Evolutionary conservation across 2,329 filamentous ascomycete genomes (phyloP), one percentile per base, ranked within the genome.

Genomic region (Incumbomyces delicatus): DNA sequence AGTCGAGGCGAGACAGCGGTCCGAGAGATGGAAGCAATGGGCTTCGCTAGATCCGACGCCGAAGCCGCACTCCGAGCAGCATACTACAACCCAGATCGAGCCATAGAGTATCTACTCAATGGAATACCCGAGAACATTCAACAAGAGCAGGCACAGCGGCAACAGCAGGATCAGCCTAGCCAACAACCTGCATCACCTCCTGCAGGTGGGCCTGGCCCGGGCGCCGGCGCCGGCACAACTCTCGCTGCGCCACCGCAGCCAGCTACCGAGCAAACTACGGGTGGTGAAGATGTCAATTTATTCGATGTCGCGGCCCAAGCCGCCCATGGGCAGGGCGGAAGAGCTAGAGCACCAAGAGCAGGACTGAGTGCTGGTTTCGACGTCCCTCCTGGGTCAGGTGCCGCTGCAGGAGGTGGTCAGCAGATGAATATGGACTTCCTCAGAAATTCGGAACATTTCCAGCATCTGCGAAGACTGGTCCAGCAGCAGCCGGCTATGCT

Each of bases 401-500:
- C 60, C 40, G 63, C 63, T 44, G 60, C 57, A 32, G 64, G 65
- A 22, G 75, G 70, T 30, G 73, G 67, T 49, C 76, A 77, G 34
- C 70, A 86, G 20, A 84, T 83, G 20, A 94, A 89, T 61, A 78
- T 98, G 49, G 90, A 96, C 55, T 96, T 95, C 65, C 74, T 98
- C 47, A 83, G 92, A 61, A 87, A 89, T 67, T 96, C 96, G 65
- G 83, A 89, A 18, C 90, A 96, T 67, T 98, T 98, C 71, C 92
- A 96, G 70, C 92, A 98, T 69, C 78, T 98, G 50, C 85, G 92
- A 53, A 89, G 95, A 69, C 83, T 98, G 17, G 90, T 98, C 37
- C 92, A 98, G 69, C 89, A 95, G 66, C 87, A 96, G 65, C 92
- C 92, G 14, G 85, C 92, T 64, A 98, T 98, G 92, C 82, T 98